Percentiles rank a stretch among this genome's conserved stretches.
Evolutionary conservation across 169 alveolate genomes (phyloP).

Genomic region (Cryptosporidium meleagridis): DNA sequence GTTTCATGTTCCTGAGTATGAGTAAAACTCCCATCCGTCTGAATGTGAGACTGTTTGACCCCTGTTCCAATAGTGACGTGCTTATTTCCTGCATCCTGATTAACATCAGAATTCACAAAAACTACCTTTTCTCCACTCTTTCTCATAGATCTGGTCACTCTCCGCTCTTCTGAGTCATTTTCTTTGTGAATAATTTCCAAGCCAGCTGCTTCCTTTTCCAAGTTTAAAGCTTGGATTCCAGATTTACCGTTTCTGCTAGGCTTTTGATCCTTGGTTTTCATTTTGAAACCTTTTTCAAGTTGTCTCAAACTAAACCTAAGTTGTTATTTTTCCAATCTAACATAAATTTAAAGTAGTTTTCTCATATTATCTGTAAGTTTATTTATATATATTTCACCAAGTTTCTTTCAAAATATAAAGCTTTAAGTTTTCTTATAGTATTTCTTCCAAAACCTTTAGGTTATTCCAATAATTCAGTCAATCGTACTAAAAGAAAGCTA

Average conservation of each 20-base stretch:
- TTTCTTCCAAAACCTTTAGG: background rate
- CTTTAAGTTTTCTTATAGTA: background rate
- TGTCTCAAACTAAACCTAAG: background rate
- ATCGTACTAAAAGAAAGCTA: background rate
- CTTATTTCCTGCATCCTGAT: background rate
- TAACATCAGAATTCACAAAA: background rate
- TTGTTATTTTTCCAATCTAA: background rate
- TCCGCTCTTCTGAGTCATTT: constrained; percentile 30
- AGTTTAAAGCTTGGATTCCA: background rate
- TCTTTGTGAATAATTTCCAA: background rate
- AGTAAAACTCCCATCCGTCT: background rate
- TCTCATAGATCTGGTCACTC: constrained; percentile 67
- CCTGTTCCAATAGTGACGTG: background rate
- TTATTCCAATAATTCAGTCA: background rate
- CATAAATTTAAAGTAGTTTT: background rate
- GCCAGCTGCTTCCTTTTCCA: background rate
- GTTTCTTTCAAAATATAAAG: background rate
- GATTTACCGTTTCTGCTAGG: constrained; percentile 13
- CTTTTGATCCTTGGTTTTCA: constrained; percentile 29
- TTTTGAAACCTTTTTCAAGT: background rate
- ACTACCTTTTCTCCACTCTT: constrained; percentile 11
- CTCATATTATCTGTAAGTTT: background rate
- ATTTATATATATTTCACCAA: background rate
- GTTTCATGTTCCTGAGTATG: background rate
- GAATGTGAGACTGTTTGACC: background rate